Evolutionary conservation across 768 basidiomycete genomes (phyloP).

Genomic region (Calocera viscosa): DNA sequence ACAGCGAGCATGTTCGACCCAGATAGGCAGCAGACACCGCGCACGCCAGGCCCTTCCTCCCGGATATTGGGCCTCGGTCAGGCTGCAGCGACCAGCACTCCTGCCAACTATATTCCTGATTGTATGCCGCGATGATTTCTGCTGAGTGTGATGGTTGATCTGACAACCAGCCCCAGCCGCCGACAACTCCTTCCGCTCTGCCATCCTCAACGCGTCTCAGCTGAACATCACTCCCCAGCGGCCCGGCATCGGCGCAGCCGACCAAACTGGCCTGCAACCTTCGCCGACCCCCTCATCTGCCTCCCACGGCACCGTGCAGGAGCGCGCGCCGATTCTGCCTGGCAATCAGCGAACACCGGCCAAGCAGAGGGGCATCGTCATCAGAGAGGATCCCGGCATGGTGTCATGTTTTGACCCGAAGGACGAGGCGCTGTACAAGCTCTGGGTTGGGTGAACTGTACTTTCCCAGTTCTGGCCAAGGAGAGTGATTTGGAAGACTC

Average conservation of each 20-base stretch:
- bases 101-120: not conserved
- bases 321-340: not conserved
- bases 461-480: no score
- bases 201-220: constrained; percentile 2
- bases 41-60: not conserved
- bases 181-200: constrained; percentile 5
- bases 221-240: not conserved
- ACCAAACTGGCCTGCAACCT: not conserved
- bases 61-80: not conserved
- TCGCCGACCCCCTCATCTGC: not conserved
- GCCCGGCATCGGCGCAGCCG: not conserved
- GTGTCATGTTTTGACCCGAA: constrained; percentile 1
- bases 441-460: not conserved
- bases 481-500: no score
- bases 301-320: not conserved
- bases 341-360: not conserved
- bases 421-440: constrained; percentile 3
- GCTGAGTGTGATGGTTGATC: not conserved
- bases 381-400: not conserved
- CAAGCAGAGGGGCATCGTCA: not conserved
- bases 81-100: not conserved
- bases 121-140: not conserved
- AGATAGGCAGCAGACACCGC: not conserved
- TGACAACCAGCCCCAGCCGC: not conserved
- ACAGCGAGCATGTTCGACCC: constrained; percentile 8